phyloP scores from a whole-genome alignment of 371 early-diverging fungal genomes.

The Mucor indicus region DNA sequence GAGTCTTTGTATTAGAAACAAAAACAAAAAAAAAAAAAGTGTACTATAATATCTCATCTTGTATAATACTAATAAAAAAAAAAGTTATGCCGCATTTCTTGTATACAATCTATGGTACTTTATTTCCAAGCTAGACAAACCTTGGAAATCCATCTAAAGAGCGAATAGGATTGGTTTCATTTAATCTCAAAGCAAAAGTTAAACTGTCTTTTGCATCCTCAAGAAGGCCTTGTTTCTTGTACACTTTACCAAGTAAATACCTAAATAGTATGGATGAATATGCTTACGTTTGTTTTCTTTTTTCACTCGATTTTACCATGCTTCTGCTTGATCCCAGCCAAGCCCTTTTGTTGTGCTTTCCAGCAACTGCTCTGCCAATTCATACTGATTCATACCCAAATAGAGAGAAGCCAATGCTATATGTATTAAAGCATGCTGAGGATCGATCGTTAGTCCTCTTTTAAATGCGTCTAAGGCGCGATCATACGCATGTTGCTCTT shows the following conservation, averaged over 20 bases:
- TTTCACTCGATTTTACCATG: conserved; percentile 18
- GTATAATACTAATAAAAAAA: background rate
- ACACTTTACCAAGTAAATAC: conserved; percentile 25
- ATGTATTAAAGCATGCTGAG: conserved; percentile 26
- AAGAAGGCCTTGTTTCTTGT: conserved; percentile 20
- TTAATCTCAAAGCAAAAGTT: conserved; percentile 31
- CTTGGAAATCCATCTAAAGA: conserved; percentile 21
- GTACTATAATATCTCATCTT: no score
- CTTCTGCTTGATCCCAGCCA: conserved; percentile 36
- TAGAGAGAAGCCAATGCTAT: conserved; percentile 25
- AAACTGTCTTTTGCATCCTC: conserved; percentile 31
- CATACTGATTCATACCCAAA: conserved; percentile 16
- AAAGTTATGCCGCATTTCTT: no score
- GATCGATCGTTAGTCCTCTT: conserved; percentile 27
- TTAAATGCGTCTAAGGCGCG: conserved; percentile 31
- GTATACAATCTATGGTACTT: no score
- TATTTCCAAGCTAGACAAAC: conserved; percentile 33
- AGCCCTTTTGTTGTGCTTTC: conserved; percentile 25
- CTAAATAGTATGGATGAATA: conserved; percentile 1
- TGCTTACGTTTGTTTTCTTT: background rate
- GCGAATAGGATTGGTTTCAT: conserved; percentile 23
- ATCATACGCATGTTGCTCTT: conserved; percentile 3
- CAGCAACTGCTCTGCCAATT: conserved; percentile 31
- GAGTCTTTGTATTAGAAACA: no score
- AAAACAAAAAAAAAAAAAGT: no score